Evolutionary conservation across 768 basidiomycete genomes (phyloP), one percentile per base, ranked within the genome.

Genomic region (Tulasnella sp.): DNA sequence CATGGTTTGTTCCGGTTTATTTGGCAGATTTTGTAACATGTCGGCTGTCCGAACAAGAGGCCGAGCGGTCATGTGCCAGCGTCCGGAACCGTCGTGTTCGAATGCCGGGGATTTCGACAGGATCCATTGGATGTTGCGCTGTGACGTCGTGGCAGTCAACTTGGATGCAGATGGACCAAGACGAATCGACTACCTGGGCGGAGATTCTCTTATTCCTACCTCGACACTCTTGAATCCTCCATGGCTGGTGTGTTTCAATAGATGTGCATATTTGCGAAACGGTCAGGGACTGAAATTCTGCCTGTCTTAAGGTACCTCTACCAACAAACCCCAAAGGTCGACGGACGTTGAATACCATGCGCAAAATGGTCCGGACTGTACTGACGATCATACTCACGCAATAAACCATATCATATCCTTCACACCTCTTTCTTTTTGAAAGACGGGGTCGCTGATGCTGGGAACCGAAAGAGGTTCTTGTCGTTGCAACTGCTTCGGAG

Each of bases 401-500:
- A 57, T 57, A 57, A 57, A 57, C 55, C 55, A 57, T 57, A 57
- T 57, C 55, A 57, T 57, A 57, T 57, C 29, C n/a, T 26, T 57
- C 23, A 57, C 55, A 11, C 55, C 44, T 0, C 44, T 29, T n/a
- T n/a, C 15, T n/a, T 26, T 57, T 29, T 57, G 55, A 26, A 57
- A 57, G 9, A 26, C 55, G 0, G 55, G n/a, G n/a, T 57, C 55
- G 55, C 23, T 29, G 55, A 57, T n/a, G n/a, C 2, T n/a, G 55
- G 55, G 55, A 29, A 57, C n/a, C n/a, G 15, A 29, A 57, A 57
- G 13, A 7, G 55, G 55, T 0, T 15, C 9, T 2, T 57, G 7
- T n/a, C 13, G n/a, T 1, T 13, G 29, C 13, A 29, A 26, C 13
- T 29, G 55, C 23, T 26, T 6, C 13, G 55, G 55, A 5, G n/a